Evolutionary conservation across 306 rosid species (phyloP), one percentile per base, ranked within the genome.

Genomic region (Vigna hirtella): DNA sequence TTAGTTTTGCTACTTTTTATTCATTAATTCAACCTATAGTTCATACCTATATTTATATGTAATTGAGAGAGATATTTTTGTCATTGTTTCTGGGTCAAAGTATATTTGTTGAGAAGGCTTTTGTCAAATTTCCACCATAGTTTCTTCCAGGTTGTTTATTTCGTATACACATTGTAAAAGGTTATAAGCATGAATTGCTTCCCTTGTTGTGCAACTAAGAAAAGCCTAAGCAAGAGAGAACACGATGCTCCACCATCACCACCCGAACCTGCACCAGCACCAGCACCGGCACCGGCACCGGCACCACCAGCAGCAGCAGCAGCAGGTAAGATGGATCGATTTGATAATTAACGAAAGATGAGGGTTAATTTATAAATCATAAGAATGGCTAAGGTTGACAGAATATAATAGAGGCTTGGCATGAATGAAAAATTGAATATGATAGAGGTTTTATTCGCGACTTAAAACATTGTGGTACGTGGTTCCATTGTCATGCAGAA

Each of bases 181-280:
- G 22, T 18, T 61, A 65, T 38, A 67, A 65, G 73, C 68, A 89
- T 94, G 98, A 92, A 88, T 34, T 94, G 98, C 81, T 94, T 94
- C 85, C 91, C 97, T 42, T 94, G 98, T 81, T 94, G 93, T 66
- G 75, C 71, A 12, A 84, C 85, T 14, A 86, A 88, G 83, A 89
- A 80, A 77, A 72, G 81, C 20, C 42, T 12, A 10, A 76, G 72
- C 52, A 86, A 49, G 61, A 82, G 65, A 24, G 89, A 86, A 65
- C 45, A 55, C 53, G 83, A 81, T 1, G 28, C 74, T 72, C 11
- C 81, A 12, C 45, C 63, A 1, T 48, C 38, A 5, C 5, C 34
- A 34, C 42, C 47, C 0, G 86, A 83, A 18, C 36, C 63, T 1
- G 30, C n/a, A 9, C 0, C 73, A n/a, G 17, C 82, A 9, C 84